Evolutionary conservation across 1,284 basidiomycete species (phyloP).

Genomic region (Cryptococcus hybrid): DNA sequence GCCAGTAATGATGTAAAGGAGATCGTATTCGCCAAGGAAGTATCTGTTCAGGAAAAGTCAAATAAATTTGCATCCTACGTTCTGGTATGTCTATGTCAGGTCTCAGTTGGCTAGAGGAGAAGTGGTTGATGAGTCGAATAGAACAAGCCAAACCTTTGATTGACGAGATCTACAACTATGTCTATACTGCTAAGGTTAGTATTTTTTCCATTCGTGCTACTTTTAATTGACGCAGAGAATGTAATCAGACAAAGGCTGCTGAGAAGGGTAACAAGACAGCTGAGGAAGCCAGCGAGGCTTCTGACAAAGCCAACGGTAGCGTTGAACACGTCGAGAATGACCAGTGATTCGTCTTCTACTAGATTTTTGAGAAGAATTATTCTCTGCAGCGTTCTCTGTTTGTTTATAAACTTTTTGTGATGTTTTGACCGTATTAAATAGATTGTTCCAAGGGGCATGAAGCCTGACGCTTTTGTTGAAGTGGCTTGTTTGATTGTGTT

Average conservation of each 20-base stretch:
- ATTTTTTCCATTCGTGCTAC: no score
- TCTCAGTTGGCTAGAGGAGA: no score
- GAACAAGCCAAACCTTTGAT: conserved; percentile 49
- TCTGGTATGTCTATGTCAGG: conserved; percentile 24
- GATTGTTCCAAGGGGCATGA: no score
- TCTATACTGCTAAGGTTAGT: conserved; percentile 41
- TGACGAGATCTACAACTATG: conserved; percentile 47
- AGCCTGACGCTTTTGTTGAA: no score
- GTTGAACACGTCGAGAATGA: background rate
- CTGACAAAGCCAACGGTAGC: background rate
- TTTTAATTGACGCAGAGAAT: no score
- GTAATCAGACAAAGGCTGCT: conserved; percentile 15
- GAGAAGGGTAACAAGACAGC: conserved; percentile 17
- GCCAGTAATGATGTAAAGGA: conserved; percentile 41
- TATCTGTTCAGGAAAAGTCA: conserved; percentile 45
- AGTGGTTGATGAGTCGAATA: no score
- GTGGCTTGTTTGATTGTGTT: no score
- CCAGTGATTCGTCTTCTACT: no score
- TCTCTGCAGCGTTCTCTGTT: no score
- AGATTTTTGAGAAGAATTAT: conserved; percentile 16
- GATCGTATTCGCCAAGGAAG: conserved; percentile 47
- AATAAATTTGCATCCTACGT: conserved; percentile 49
- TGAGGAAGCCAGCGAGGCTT: background rate
- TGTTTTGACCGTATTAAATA: no score
- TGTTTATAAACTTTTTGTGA: no score